phyloP scores from a whole-genome alignment of 2,329 filamentous ascomycete genomes.

The Hysterium pulicare region DNA sequence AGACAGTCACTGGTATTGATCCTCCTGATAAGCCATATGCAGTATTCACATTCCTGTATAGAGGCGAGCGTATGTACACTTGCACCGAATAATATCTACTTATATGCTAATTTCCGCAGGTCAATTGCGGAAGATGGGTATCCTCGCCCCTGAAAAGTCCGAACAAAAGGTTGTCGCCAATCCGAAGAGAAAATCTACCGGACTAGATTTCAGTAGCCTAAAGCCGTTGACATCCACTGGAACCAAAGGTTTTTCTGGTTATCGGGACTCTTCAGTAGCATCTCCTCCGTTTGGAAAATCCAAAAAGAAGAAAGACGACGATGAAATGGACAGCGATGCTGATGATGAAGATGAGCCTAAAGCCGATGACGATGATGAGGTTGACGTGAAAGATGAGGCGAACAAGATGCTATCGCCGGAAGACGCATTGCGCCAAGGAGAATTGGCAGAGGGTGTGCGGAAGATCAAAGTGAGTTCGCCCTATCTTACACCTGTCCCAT shows the following conservation, averaged over 20 bases:
- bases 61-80: conserved; percentile 75
- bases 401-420: conserved; percentile 60
- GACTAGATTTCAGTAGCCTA: conserved; percentile 80
- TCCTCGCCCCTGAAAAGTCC: conserved; percentile 67
- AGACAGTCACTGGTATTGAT: conserved; percentile 98
- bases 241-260: conserved; percentile 84
- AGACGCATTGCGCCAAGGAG: conserved; percentile 68
- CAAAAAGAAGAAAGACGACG: conserved; percentile 57
- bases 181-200: conserved; percentile 75
- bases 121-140: conserved; percentile 95
- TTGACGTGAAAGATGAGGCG: conserved; percentile 61
- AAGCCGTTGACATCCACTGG: conserved; percentile 75
- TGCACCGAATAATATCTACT: neutral
- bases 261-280: conserved; percentile 67
- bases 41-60: conserved; percentile 95
- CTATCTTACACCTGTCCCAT: neutral
- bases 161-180: conserved; percentile 58
- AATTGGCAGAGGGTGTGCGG: conserved; percentile 75
- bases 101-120: conserved; percentile 50
- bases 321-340: conserved; percentile 64
- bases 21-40: conserved; percentile 95
- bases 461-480: conserved; percentile 66
- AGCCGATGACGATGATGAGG: conserved; percentile 56
- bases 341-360: conserved; percentile 68
- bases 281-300: conserved; percentile 39